Evolutionary conservation across 257 asterid genomes (phyloP).

Genomic region (Solanum tacnaense): DNA sequence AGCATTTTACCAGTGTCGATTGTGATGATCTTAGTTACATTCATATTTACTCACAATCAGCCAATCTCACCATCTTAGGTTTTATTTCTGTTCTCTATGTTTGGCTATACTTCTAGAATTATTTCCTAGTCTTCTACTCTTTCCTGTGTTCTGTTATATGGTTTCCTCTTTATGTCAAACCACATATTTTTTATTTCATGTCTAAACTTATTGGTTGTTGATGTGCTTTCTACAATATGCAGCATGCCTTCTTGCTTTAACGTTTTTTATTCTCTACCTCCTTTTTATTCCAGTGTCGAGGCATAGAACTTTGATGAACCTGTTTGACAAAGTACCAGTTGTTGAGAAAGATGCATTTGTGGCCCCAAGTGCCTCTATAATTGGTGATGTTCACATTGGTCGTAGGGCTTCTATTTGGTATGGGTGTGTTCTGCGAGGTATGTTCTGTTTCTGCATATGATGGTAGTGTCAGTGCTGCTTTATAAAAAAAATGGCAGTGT

Average conservation of each 20-base stretch:
- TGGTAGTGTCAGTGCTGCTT: background rate
- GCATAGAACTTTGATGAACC: slow-evolving; percentile 84
- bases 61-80: background rate
- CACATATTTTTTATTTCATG: background rate
- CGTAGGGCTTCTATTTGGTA: slow-evolving; percentile 81
- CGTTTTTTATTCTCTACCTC: background rate
- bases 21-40: background rate
- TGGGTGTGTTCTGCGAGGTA: slow-evolving; percentile 92
- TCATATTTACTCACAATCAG: background rate
- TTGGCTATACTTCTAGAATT: background rate
- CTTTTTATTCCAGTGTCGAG: slow-evolving; percentile 51
- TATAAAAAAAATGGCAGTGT: background rate
- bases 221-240: background rate
- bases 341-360: slow-evolving; percentile 73
- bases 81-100: background rate
- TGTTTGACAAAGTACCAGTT: slow-evolving; percentile 65
- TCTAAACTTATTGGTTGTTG: background rate
- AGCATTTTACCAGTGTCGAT: background rate
- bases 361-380: slow-evolving; percentile 83
- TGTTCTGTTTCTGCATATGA: slow-evolving; percentile 3
- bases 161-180: background rate
- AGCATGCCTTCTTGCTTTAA: background rate
- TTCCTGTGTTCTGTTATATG: background rate
- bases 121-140: background rate
- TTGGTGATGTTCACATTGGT: slow-evolving; percentile 75